Conservation (phyloP, 2,329 filamentous ascomycete genomes). For the Rhinocladiella similis region DNA sequence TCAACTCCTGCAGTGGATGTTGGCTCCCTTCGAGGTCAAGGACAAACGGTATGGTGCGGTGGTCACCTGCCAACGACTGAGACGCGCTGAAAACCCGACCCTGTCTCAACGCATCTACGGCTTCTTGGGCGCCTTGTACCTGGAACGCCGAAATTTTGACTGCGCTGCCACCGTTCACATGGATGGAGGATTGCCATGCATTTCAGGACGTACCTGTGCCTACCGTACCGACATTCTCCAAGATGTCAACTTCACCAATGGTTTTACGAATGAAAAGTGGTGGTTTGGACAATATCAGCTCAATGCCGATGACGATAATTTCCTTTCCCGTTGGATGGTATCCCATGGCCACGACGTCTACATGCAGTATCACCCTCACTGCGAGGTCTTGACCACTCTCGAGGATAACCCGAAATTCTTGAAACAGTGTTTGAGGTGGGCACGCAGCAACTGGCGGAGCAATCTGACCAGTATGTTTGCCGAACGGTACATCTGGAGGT, state of each 20-base stretch:
- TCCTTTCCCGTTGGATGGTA: constrained; percentile 94
- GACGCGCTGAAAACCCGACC: constrained; percentile 63
- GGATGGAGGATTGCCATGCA: constrained; percentile 93
- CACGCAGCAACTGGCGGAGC: constrained; percentile 95
- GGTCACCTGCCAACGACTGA: constrained; percentile 84
- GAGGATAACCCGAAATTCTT: constrained; percentile 87
- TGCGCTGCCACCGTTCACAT: constrained; percentile 94
- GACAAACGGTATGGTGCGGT: constrained; percentile 80
- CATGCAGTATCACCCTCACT: constrained; percentile 90
- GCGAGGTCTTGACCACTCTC: constrained; percentile 87
- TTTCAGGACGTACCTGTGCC: constrained; percentile 90
- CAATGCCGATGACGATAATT: constrained; percentile 97
- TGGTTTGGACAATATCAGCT: constrained; percentile 74
- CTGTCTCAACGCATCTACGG: constrained; percentile 71
- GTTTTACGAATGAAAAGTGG: constrained; percentile 91
- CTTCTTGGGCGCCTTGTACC: constrained; percentile 87
- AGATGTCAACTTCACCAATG: constrained; percentile 80
- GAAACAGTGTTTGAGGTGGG: constrained; percentile 92
- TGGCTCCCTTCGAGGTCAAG: constrained; percentile 84
- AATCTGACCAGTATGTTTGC: constrained; percentile 87
- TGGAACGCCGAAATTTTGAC: constrained; percentile 93
- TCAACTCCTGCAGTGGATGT: constrained; percentile 84
- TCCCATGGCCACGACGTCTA: constrained; percentile 90
- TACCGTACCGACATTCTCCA: constrained; percentile 87
- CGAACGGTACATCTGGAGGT: constrained; percentile 84